Evolutionary conservation across 257 asterid species (phyloP), one percentile per base, ranked within the genome.

Genomic region (Nicotiana knightiana): DNA sequence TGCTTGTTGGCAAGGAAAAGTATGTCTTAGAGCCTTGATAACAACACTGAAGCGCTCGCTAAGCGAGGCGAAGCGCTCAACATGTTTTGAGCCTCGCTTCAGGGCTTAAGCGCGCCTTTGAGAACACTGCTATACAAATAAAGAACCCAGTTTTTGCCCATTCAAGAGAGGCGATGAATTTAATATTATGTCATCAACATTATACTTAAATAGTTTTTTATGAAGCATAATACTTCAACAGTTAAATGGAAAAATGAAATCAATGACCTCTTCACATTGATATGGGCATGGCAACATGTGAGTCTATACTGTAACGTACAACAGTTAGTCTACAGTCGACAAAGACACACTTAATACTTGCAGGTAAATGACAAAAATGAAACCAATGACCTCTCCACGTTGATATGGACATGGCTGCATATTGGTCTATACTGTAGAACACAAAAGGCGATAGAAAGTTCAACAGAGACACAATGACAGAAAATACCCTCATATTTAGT

Each of bases 301-400:
- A 39, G 39, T 71, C 79, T 46, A 46, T 71, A 71, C 79, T 21
- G 13, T 21, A 71, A 46, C 79, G 24, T 3, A 24, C 79, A 24
- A 24, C 37, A 46, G 79, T 71, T 21, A 17, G 57, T 53, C 57
- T 53, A 24, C 15, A 24, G 61, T 46, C 24, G 24, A 71, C 7
- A 28, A 48, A 71, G 79, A 71, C 15, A 11, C 57, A 11, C 58
- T 43, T 70, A n/a, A 24, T 71, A 71, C 35, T 71, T 71, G 59
- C 79, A 71, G 15, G 39, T 46, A 71, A 71, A 71, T 71, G 79
- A 71, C 58, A 46, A 71, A 70, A 46, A 71, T 13, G 61, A 24
- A 46, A 71, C 37, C 61, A 71, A 24, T 46, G 48, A 71, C 48
- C 59, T 71, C 59, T 70, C 77, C 58, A 43, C 59, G 24, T n/a